Base-by-base conservation (phyloP, 148 eudicot genomes). In the Euryodendron excelsum region DNA sequence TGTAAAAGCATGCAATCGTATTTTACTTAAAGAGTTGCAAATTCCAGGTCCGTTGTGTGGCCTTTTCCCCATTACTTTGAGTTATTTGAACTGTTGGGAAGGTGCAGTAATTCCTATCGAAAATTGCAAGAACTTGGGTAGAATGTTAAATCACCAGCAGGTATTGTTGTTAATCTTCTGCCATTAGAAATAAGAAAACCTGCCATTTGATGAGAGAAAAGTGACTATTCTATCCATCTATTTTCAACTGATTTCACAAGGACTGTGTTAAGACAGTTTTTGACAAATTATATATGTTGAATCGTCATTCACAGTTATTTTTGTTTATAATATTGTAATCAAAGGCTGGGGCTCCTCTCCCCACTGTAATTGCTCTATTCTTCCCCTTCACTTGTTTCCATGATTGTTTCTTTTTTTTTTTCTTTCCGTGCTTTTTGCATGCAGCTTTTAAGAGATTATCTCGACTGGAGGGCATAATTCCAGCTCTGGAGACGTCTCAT, bases 401-500 rank as follows among this genome's bases (percentile, higher is more conserved):
- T n/a, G n/a, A n/a, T n/a, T n/a, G 2, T 60, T 23, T 60, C 25
- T 2, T 62, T 62, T 14, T 27, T 30, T 3, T 0, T 2, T 15
- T 33, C 14, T 41, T 41, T 41, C 7, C 0, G 3, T 41, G 45
- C 8, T 1, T 14, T 41, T 47, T 59, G 17, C 23, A 41, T 85
- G 87, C 90, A 96, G 99, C 98, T 50, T 96, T 93, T 88, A 89
- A 89, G 87, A 89, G 95, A 81, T 69, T 91, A 71, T 96, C 99
- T n/a, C 81, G 89, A 70, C 76, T 93, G 27, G 99, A 96, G 81
- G 99, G 99, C 74, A 96, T 96, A 41, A 96, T 96, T 47, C 99
- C 99, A 52, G 99, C 99, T 25, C 82, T 96, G 67, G 99, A 96
- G 86, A 96, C 98, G 21, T 93, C 99, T 52, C 99, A 96, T 80